phyloP scores from a whole-genome alignment of 139 green algal species.

The Protoeuglena noctilucae region DNA sequence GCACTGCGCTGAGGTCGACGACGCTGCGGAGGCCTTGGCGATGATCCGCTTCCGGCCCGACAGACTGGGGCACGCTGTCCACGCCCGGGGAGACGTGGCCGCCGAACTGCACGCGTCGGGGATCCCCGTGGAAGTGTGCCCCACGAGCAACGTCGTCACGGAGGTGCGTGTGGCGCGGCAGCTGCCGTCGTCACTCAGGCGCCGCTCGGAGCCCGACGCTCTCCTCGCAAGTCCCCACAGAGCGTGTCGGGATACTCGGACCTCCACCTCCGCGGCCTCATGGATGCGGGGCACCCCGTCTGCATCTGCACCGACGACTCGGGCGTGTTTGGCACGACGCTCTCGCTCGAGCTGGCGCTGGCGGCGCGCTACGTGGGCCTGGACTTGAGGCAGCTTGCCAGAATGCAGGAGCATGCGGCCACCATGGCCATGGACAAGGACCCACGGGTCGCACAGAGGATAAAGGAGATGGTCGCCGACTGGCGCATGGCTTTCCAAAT shows the following conservation, averaged over 20 bases:
- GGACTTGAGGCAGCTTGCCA: too few relatives aligned
- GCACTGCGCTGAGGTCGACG: slow-evolving; percentile 48
- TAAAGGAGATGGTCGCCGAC: too few relatives aligned
- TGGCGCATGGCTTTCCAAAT: too few relatives aligned
- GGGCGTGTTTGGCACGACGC: slow-evolving; percentile 46
- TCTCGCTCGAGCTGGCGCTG: too few relatives aligned
- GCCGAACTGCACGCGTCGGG: slow-evolving; percentile 13
- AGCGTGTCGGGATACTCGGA: slow-evolving; percentile 33
- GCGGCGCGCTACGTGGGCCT: too few relatives aligned
- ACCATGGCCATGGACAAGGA: too few relatives aligned
- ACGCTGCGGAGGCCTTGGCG: slow-evolving; percentile 27
- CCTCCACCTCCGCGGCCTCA: slow-evolving; percentile 51
- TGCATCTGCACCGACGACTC: slow-evolving; percentile 66
- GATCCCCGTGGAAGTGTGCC: slow-evolving; percentile 65
- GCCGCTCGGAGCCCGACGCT: too few relatives aligned
- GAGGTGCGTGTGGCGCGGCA: slow-evolving; percentile 28
- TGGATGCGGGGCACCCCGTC: slow-evolving; percentile 40
- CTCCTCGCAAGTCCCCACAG: too few relatives aligned
- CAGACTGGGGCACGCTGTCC: slow-evolving; percentile 41
- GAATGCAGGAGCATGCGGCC: too few relatives aligned
- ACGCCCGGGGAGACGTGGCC: neutral
- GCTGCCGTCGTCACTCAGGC: too few relatives aligned
- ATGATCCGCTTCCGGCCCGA: slow-evolving; percentile 51
- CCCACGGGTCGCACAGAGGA: too few relatives aligned
- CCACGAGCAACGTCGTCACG: slow-evolving; percentile 36